Percentiles rank a stretch among this genome's conserved stretches.
Evolutionary conservation across 1,284 basidiomycete genomes (phyloP).

Genomic region (Mycosarcoma maydis): DNA sequence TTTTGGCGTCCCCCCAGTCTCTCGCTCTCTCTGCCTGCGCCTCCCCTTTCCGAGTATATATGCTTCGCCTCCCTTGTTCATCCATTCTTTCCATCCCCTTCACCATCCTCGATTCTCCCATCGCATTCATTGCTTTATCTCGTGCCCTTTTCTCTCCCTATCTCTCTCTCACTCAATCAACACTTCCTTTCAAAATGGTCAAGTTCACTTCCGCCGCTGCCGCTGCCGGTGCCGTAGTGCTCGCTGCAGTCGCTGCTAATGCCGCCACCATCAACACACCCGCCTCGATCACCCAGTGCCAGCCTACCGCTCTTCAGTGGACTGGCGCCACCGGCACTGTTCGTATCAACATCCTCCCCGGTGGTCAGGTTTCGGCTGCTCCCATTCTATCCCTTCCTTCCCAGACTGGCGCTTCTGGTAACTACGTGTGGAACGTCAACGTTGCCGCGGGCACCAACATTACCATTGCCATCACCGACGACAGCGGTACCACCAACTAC

Average conservation of each 20-base stretch:
- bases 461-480: slow-evolving; percentile 62
- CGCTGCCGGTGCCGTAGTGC: slow-evolving; percentile 42
- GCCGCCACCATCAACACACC: slow-evolving; percentile 43
- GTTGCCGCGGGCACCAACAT: slow-evolving; percentile 60
- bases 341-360: slow-evolving; percentile 38
- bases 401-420: slow-evolving; percentile 46
- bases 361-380: slow-evolving; percentile 43
- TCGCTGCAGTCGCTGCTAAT: slow-evolving; percentile 39
- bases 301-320: slow-evolving; percentile 41
- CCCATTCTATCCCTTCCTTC: slow-evolving; percentile 47
- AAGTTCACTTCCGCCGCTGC: slow-evolving; percentile 42
- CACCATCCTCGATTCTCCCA: slow-evolving; percentile 4
- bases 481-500: slow-evolving; percentile 51
- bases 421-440: slow-evolving; percentile 64
- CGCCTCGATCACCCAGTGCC: slow-evolving; percentile 42
- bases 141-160: neutral
- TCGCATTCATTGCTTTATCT: slow-evolving; percentile 8
- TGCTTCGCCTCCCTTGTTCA: neutral
- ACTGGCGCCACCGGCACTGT: slow-evolving; percentile 34
- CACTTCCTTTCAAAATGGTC: slow-evolving; percentile 39
- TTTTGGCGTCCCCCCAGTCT: too few species aligned
- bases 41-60: slow-evolving; percentile 42
- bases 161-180: slow-evolving; percentile 3
- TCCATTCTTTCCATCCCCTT: slow-evolving; percentile 2
- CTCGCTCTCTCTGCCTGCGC: neutral